Evolutionary conservation across 192 early-diverging fungal species (phyloP).

Genomic region (Dissophora ornata): DNA sequence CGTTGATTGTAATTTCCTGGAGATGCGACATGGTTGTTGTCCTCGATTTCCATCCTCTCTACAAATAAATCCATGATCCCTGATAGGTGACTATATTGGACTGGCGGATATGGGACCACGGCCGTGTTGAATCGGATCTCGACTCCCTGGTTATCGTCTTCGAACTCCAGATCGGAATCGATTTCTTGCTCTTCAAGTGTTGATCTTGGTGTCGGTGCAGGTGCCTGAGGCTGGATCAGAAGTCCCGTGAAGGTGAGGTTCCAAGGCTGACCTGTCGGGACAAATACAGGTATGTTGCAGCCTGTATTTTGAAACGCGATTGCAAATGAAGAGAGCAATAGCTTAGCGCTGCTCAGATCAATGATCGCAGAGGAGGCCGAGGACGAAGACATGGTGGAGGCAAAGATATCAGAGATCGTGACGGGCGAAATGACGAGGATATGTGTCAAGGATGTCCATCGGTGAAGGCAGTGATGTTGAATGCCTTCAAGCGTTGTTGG

Average conservation of each 20-base stretch:
- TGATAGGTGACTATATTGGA: slow-evolving; percentile 48
- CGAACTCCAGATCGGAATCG: slow-evolving; percentile 18
- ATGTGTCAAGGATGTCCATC: slow-evolving; percentile 69
- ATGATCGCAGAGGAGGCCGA: slow-evolving; percentile 49
- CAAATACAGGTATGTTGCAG: slow-evolving; percentile 72
- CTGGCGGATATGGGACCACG: slow-evolving; percentile 35
- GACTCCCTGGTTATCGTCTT: slow-evolving; percentile 17
- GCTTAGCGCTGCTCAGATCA: slow-evolving; percentile 71
- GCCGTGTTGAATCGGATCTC: slow-evolving; percentile 59
- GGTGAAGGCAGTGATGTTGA: slow-evolving; percentile 68
- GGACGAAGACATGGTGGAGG: slow-evolving; percentile 20
- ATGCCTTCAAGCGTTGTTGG: slow-evolving; percentile 31
- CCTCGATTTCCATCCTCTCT: slow-evolving; percentile 48
- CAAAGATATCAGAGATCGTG: slow-evolving; percentile 50
- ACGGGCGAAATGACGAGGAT: slow-evolving; percentile 65
- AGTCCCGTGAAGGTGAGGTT: slow-evolving; percentile 49
- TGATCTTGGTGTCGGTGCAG: slow-evolving; percentile 36
- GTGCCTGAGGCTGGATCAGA: slow-evolving; percentile 23
- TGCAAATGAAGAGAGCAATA: slow-evolving; percentile 71
- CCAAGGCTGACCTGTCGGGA: slow-evolving; percentile 61
- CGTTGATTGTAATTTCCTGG: slow-evolving; percentile 6
- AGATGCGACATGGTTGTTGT: slow-evolving; percentile 39
- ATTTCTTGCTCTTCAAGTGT: slow-evolving; percentile 4
- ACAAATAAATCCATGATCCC: slow-evolving; percentile 54
- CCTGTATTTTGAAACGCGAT: slow-evolving; percentile 74